phyloP scores from a whole-genome alignment of 257 asterid species.

The Rubia yunnanensis region DNA sequence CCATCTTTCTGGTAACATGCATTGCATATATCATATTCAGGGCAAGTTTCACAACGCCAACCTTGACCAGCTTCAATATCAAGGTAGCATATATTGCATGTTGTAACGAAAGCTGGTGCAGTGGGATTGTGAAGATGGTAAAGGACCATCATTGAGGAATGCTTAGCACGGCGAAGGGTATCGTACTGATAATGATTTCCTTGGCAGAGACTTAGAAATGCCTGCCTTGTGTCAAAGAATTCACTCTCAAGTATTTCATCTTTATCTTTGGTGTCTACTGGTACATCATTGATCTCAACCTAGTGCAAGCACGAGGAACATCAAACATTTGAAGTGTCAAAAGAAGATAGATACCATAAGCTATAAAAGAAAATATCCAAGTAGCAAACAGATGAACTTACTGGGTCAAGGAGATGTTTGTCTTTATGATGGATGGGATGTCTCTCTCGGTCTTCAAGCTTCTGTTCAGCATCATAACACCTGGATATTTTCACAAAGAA shows the following conservation, averaged over 20 bases:
- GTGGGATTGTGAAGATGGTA: conserved; percentile 99
- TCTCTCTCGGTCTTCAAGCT: conserved; percentile 77
- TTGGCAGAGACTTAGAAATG: conserved; percentile 93
- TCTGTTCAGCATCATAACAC: conserved; percentile 80
- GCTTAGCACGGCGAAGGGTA: conserved; percentile 96
- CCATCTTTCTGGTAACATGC: conserved; percentile 84
- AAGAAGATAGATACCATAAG: background rate
- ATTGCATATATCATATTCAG: conserved; percentile 86
- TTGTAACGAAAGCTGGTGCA: conserved; percentile 80
- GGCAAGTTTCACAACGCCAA: conserved; percentile 96
- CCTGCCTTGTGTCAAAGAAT: conserved; percentile 98
- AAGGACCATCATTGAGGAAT: conserved; percentile 97
- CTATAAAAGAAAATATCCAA: background rate
- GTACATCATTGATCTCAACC: conserved; percentile 61
- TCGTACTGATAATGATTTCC: conserved; percentile 98
- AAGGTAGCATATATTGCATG: conserved; percentile 62
- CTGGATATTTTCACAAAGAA: conserved; percentile 25
- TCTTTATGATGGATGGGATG: conserved; percentile 83
- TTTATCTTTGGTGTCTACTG: conserved; percentile 74
- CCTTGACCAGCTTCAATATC: conserved; percentile 97
- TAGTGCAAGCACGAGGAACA: conserved; percentile 26
- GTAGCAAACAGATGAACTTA: conserved; percentile 26
- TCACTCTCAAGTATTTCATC: conserved; percentile 94
- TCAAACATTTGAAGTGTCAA: conserved; percentile 5
- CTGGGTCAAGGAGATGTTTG: conserved; percentile 66